Percentiles rank a stretch among this genome's conserved stretches.
Evolutionary conservation across 2,329 filamentous ascomycete genomes (phyloP).

Genomic region (Knoxdaviesia proteae): DNA sequence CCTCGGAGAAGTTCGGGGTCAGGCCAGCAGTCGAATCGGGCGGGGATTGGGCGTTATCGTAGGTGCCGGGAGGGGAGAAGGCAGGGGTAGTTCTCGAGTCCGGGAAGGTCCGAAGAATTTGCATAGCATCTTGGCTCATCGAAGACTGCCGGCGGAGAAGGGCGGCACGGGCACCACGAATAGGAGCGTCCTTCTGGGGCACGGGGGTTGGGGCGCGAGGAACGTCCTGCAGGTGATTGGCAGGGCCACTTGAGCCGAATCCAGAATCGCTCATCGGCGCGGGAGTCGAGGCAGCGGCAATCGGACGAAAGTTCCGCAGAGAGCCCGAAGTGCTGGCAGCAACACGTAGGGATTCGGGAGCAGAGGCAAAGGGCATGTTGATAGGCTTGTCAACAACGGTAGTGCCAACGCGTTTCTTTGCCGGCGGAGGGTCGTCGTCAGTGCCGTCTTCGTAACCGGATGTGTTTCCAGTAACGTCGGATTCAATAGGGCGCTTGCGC

Average conservation of each 20-base stretch:
- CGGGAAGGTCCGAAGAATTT: too few relatives aligned
- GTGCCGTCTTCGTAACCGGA: conserved; percentile 52
- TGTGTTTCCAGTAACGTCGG: conserved; percentile 37
- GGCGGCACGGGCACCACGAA: conserved; percentile 1
- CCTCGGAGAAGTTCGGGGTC: conserved; percentile 20
- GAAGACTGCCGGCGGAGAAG: conserved; percentile 37
- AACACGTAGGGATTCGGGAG: conserved; percentile 66
- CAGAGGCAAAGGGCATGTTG: conserved; percentile 49
- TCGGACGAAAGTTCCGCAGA: conserved; percentile 62
- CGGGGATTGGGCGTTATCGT: conserved; percentile 27
- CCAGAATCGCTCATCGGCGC: conserved; percentile 1
- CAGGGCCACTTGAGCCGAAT: conserved; percentile 3
- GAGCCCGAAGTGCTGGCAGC: conserved; percentile 79
- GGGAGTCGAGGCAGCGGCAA: conserved; percentile 28
- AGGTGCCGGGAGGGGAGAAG: conserved; percentile 15
- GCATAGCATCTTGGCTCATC: conserved; percentile 25
- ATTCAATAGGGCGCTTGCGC: conserved; percentile 23
- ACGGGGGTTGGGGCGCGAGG: conserved; percentile 61
- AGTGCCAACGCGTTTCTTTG: conserved; percentile 57
- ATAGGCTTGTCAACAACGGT: conserved; percentile 54
- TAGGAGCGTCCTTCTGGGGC: conserved; percentile 26
- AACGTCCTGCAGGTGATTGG: conserved; percentile 44
- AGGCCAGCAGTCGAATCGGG: conserved; percentile 24
- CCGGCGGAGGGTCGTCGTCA: conserved; percentile 27
- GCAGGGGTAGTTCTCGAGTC: conserved; percentile 7